A percentile compares a stretch with the other conserved stretches of the same genome.
Evolutionary conservation across 805 yeast genomes (phyloP).

Genomic region (Candida easanensis): DNA sequence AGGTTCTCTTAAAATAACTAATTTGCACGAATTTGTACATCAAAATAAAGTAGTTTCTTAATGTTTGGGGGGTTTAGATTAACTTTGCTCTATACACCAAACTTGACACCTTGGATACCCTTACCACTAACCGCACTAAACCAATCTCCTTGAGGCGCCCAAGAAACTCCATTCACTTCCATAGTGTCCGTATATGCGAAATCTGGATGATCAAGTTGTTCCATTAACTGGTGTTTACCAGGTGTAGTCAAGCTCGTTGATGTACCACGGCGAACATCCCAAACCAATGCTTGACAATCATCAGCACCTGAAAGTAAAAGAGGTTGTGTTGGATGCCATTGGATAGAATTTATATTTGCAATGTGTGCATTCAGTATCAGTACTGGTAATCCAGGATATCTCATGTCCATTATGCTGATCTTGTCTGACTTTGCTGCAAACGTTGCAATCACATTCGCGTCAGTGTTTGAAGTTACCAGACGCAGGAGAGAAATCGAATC

Average conservation of each 20-base stretch:
- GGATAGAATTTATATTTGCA: constrained; percentile 65
- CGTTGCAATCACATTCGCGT: constrained; percentile 81
- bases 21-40: too few species aligned
- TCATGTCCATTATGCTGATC: constrained; percentile 72
- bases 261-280: constrained; percentile 46
- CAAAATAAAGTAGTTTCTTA: too few species aligned
- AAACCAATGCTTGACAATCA: constrained; percentile 68
- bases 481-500: constrained; percentile 51
- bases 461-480: constrained; percentile 73
- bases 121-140: constrained; percentile 55
- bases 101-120: constrained; percentile 33
- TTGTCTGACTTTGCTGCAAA: constrained; percentile 67
- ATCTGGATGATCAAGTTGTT: constrained; percentile 28
- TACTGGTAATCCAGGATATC: constrained; percentile 84
- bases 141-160: constrained; percentile 78
- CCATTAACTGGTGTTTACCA: constrained; percentile 7
- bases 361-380: constrained; percentile 65
- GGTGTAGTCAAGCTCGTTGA: background rate
- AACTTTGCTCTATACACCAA: too few species aligned
- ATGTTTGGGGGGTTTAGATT: too few species aligned
- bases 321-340: constrained; percentile 82
- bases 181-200: constrained; percentile 57
- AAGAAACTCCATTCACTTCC: constrained; percentile 76
- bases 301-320: constrained; percentile 63
- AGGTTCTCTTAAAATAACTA: too few species aligned